Percentiles rank a stretch among this genome's conserved stretches.
Conservation (phyloP, 2,329 filamentous ascomycete genomes). For the Apiospora hydei region DNA sequence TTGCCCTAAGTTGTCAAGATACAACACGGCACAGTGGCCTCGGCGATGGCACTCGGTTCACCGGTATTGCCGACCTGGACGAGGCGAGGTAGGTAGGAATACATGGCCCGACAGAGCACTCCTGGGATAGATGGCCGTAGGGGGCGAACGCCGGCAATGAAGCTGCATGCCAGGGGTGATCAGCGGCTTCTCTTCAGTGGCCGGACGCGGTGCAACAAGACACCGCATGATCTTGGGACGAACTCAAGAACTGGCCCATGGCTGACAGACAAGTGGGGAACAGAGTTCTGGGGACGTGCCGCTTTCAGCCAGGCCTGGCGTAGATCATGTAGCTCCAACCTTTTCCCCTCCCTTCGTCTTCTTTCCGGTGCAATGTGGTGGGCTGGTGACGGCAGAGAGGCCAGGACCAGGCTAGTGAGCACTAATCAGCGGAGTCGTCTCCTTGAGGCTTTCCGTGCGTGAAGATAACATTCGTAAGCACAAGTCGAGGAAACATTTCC, state of each 20-base stretch:
- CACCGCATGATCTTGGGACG: neutral
- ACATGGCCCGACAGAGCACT: neutral
- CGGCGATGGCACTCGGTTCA: neutral
- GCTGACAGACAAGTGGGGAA: neutral
- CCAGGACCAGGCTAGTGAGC: neutral
- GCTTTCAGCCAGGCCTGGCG: constrained; percentile 11
- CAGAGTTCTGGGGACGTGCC: neutral
- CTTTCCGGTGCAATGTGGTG: neutral
- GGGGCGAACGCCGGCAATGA: neutral
- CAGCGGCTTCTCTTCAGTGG: neutral
- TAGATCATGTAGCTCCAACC: neutral
- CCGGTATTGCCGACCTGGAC: neutral
- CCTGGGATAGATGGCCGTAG: neutral
- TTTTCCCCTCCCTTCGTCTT: neutral
- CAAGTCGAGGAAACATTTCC: neutral
- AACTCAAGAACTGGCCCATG: neutral
- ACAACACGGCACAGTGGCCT: neutral
- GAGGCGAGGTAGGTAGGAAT: neutral
- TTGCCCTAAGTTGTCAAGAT: neutral
- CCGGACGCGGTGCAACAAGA: neutral
- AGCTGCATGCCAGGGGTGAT: neutral
- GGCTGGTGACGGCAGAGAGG: neutral
- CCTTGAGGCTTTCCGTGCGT: neutral
- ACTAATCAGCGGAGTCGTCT: neutral
- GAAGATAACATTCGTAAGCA: neutral